Conservation (phyloP, 441 rosid species). For the Biscutella laevigata region DNA sequence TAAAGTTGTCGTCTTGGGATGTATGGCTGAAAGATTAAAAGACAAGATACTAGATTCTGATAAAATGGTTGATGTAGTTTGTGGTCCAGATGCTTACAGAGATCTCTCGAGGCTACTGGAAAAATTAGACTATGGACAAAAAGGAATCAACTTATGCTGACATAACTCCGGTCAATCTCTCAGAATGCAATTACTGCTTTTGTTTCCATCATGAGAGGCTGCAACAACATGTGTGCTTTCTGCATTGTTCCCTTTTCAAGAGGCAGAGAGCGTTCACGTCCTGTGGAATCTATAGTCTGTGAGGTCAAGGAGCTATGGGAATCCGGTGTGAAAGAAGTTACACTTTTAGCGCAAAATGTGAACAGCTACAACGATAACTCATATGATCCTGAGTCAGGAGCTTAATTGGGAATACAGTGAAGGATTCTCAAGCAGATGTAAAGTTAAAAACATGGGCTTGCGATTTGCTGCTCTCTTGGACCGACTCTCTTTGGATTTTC, state of each 20-base stretch:
- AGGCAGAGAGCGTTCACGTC: constrained; percentile 89
- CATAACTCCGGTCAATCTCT: constrained; percentile 61
- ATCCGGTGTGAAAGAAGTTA: constrained; percentile 81
- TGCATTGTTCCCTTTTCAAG: constrained; percentile 94
- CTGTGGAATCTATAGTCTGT: constrained; percentile 73
- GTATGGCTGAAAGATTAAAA: constrained; percentile 92
- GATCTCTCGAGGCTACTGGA: constrained; percentile 75
- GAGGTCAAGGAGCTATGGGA: constrained; percentile 82
- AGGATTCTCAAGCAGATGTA: constrained; percentile 78
- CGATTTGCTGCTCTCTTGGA: constrained; percentile 87
- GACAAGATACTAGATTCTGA: constrained; percentile 86
- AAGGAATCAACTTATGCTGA: constrained; percentile 93
- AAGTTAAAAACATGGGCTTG: constrained; percentile 68
- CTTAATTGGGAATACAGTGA: constrained; percentile 68
- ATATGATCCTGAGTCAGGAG: constrained; percentile 52
- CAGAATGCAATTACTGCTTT: constrained; percentile 66
- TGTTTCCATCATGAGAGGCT: constrained; percentile 91
- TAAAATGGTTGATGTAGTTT: constrained; percentile 97
- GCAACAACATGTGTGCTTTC: constrained; percentile 95
- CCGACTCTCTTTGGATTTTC: constrained; percentile 64
- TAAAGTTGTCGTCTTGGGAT: constrained; percentile 87
- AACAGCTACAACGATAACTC: constrained; percentile 79
- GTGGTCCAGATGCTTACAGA: constrained; percentile 93
- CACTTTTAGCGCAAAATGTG: constrained; percentile 90
- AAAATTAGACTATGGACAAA: constrained; percentile 84